Conservation (phyloP, 345 rosid species). For the Microcos paniculata region DNA sequence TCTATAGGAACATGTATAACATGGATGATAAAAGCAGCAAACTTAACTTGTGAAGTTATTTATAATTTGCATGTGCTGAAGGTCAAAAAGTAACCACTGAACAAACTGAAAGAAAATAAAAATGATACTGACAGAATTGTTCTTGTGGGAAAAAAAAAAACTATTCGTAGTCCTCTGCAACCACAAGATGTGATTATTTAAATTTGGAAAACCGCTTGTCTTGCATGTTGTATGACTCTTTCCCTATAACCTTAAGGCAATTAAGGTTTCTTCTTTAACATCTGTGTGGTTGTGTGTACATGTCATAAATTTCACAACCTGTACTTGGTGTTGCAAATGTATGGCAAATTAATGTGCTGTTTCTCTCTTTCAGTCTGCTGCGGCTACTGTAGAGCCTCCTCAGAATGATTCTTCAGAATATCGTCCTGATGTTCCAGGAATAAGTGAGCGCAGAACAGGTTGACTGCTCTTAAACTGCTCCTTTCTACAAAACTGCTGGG, state of each 20-base stretch:
- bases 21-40: neutral
- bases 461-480: constrained; percentile 21
- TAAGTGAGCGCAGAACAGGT: constrained; percentile 69
- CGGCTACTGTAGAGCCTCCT: constrained; percentile 34
- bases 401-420: constrained; percentile 27
- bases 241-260: neutral
- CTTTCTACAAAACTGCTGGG: constrained; percentile 6
- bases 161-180: neutral
- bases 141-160: too few species aligned
- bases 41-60: neutral
- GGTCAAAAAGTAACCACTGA: neutral
- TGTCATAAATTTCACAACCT: neutral
- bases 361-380: constrained; percentile 25
- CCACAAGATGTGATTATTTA: neutral
- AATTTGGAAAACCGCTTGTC: neutral
- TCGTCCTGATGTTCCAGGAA: constrained; percentile 57
- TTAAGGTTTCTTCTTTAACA: neutral
- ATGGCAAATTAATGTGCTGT: constrained; percentile 12
- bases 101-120: neutral
- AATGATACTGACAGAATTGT: neutral
- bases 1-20: neutral
- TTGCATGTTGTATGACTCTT: neutral
- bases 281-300: neutral
- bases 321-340: neutral
- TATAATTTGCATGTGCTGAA: neutral